A percentile compares a stretch with the other conserved stretches of the same genome.
Evolutionary conservation across 2,329 filamentous ascomycete species (phyloP).

Genomic region (Xenoacremonium recifei): DNA sequence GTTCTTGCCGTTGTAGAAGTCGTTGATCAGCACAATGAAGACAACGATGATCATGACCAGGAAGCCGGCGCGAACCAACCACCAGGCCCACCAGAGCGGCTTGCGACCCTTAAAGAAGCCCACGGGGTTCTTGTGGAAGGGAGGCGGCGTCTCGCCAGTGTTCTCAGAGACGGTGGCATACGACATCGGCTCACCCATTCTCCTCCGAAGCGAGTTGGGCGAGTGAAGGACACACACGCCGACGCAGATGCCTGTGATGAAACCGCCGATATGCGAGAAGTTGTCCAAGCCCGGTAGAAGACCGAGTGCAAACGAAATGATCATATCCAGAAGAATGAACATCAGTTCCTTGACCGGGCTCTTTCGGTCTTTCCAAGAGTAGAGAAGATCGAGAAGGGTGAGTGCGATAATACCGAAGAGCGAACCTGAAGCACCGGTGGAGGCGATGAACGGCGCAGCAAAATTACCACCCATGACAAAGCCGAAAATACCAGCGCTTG

Average conservation of each 20-base stretch:
- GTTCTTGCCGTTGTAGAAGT: slow-evolving; percentile 80
- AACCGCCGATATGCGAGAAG: slow-evolving; percentile 95
- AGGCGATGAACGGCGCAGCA: slow-evolving; percentile 76
- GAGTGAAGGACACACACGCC: slow-evolving; percentile 88
- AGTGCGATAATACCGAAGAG: slow-evolving; percentile 92
- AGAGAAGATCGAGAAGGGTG: slow-evolving; percentile 83
- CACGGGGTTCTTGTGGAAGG: slow-evolving; percentile 61
- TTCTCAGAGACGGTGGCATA: slow-evolving; percentile 66
- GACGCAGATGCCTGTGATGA: slow-evolving; percentile 84
- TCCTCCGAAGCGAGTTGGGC: slow-evolving; percentile 73
- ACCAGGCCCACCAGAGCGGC: slow-evolving; percentile 96
- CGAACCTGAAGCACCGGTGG: slow-evolving; percentile 84
- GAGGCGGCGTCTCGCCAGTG: slow-evolving; percentile 45
- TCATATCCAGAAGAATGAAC: slow-evolving; percentile 81
- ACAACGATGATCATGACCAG: slow-evolving; percentile 78
- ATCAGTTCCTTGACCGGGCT: slow-evolving; percentile 80
- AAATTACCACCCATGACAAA: slow-evolving; percentile 95
- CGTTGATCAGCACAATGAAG: slow-evolving; percentile 83
- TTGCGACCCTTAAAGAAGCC: slow-evolving; percentile 92
- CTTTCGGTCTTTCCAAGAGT: slow-evolving; percentile 81
- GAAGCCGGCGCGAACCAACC: slow-evolving; percentile 77
- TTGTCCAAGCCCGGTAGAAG: slow-evolving; percentile 93
- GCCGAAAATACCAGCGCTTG: slow-evolving; percentile 89
- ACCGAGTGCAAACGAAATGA: slow-evolving; percentile 88
- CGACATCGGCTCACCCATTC: slow-evolving; percentile 68